Conservation (phyloP, 164 flowering plant species). For the Aristolochia fimbriata region DNA sequence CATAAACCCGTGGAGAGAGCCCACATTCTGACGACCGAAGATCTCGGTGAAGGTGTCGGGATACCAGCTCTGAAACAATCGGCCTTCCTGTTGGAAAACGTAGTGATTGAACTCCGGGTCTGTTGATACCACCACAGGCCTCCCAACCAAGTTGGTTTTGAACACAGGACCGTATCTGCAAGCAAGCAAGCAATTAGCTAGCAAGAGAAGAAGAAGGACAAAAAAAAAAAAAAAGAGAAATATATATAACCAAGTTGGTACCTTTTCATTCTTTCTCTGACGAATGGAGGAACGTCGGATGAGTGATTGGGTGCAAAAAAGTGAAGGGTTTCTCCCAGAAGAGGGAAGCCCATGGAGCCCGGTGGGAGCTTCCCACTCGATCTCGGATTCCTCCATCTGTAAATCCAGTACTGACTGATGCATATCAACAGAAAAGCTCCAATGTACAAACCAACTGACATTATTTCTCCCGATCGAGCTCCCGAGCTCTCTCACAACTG, state of each 20-base stretch:
- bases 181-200: too few species aligned
- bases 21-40: conserved; percentile 22
- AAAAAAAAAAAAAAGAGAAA: too few species aligned
- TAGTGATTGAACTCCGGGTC: conserved; percentile 28
- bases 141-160: conserved; percentile 25
- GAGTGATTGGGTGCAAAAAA: conserved; percentile 27
- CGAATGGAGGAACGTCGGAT: conserved; percentile 26
- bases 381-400: conserved; percentile 28
- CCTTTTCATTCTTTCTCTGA: conserved; percentile 26
- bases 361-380: conserved; percentile 29
- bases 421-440: conserved; percentile 17
- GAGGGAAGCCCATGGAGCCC: conserved; percentile 33
- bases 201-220: too few species aligned
- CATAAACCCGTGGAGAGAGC: conserved; percentile 25
- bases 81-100: conserved; percentile 35
- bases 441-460: conserved; percentile 14
- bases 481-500: too few species aligned
- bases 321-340: conserved; percentile 31
- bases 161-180: conserved; percentile 30
- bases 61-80: conserved; percentile 29
- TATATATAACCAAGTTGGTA: not conserved
- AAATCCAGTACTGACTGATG: conserved; percentile 25
- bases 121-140: conserved; percentile 27
- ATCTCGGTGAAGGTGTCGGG: conserved; percentile 28
- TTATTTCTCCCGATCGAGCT: too few species aligned